Conservation (phyloP, 805 yeast species). For the Saccharomycopsis synnaedendra region DNA sequence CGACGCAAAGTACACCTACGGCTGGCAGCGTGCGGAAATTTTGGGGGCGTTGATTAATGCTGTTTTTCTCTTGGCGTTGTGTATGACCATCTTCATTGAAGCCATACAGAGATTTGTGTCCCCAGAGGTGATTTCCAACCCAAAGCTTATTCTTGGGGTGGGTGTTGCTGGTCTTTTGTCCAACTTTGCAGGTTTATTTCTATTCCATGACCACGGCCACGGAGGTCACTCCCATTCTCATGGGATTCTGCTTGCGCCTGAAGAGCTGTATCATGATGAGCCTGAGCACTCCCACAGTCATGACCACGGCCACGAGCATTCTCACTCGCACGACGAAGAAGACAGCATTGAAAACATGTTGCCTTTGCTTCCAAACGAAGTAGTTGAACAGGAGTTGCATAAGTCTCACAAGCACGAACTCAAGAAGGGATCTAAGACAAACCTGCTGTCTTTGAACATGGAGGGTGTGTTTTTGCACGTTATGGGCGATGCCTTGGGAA, state of each 20-base stretch:
- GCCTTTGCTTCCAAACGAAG: slow-evolving; percentile 17
- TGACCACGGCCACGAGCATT: slow-evolving; percentile 20
- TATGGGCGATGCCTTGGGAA: slow-evolving; percentile 92
- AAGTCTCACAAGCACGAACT: slow-evolving; percentile 1
- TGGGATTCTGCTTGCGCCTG: slow-evolving; percentile 18
- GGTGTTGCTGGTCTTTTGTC: slow-evolving; percentile 78
- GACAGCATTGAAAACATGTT: slow-evolving; percentile 12
- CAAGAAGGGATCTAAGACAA: neutral
- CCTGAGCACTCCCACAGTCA: slow-evolving; percentile 18
- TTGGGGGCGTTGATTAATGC: slow-evolving; percentile 92
- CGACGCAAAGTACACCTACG: slow-evolving; percentile 85
- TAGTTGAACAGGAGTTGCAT: slow-evolving; percentile 2
- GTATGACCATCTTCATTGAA: slow-evolving; percentile 85
- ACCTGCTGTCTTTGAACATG: slow-evolving; percentile 75
- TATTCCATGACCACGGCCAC: slow-evolving; percentile 84
- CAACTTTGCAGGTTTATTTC: slow-evolving; percentile 69
- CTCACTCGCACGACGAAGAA: slow-evolving; percentile 17
- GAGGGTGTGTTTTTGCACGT: slow-evolving; percentile 95
- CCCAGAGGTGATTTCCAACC: slow-evolving; percentile 71
- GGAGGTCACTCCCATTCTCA: slow-evolving; percentile 32
- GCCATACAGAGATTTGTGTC: slow-evolving; percentile 81
- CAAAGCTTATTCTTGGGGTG: slow-evolving; percentile 70
- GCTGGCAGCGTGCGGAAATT: slow-evolving; percentile 97
- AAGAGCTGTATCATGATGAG: slow-evolving; percentile 10
- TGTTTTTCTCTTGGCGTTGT: slow-evolving; percentile 81